Base-by-base conservation (phyloP, 164 flowering plant genomes). In the Echeveria elegans region DNA sequence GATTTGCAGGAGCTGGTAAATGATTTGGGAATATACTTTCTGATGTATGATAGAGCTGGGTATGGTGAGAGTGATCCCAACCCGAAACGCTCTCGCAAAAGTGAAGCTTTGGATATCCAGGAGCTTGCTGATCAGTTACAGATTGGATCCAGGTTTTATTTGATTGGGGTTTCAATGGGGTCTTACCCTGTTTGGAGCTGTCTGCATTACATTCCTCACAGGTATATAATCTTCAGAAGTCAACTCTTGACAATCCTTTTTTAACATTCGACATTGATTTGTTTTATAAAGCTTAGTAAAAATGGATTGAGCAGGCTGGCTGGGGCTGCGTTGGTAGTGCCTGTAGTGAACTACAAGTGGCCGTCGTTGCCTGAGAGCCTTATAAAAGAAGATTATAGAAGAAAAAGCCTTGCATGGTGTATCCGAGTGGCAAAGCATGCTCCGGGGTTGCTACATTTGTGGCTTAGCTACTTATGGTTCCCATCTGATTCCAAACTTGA, bases 31-130 rank as follows among this genome's bases (percentile, higher is more conserved):
- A 71, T 82, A 40, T 85, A 77, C 66, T 59, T 87, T 56, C 56
- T 85, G 24, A 47, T 48, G 41, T 82, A 71, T 67, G 89, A 87
- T 56, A 76, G 89, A 75, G 85, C 89, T n/a, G 92, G 89, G 26
- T 83, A 85, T 74, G 65, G 65, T n/a, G 65, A 63, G 41, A 63
- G 65, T 63, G 65, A 63, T 63, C 65, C 43, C 38, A 63, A 66
- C 36, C 68, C 59, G 4, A 66, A 66, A 26, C 82, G 85, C 0
- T 76, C 89, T 0, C 81, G 79, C 19, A 82, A 81, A 67, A 81
- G 80, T 72, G 87, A 87, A 75, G 89, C 86, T 21, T 72, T 71
- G 47, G 89, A 87, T 61, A 76, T 87, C 48, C 73, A 85, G 72
- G 86, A 85, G 69, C 77, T 87, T 7, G 92, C 85, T 9, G 84